Evolutionary conservation across 1,284 basidiomycete genomes (phyloP), one percentile per base, ranked within the genome.

Genomic region (Thelephora terrestris): DNA sequence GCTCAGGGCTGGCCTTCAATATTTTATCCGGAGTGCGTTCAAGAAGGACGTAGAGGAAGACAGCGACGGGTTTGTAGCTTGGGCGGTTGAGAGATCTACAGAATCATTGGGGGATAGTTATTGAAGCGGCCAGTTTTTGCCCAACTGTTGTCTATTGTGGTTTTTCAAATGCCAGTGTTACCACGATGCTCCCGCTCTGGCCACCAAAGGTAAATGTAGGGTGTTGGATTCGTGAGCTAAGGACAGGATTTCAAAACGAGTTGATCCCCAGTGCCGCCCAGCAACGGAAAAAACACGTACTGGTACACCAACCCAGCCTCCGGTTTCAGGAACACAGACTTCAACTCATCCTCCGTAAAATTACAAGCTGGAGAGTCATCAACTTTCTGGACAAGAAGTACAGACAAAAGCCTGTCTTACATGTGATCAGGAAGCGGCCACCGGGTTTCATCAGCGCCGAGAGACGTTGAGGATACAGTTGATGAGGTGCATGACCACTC

Each of bases 291-390:
- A 16, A 17, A 12, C 12, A 69, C 81, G 55, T 56, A 89, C 85
- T 82, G 78, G 58, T 79, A 86, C 23, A 60, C 51, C 23, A 89
- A 60, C 10, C 73, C 71, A 10, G 76, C 76, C 9, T 68, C 71
- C 7, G 63, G 56, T 2, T 63, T 69, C 3, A 64, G 66, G 58
- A 93, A 91, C 43, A 64, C 73, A 1, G 66, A 57, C 52, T 71
- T 76, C 35, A 95, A 64, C 60, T 95, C 92, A 0, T 81, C 76
- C 55, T 90, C 81, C 0, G 91, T 95, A 60, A 92, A 95, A 61
- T 95, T 95, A 61, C 91, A 94, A 6, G 86, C 83, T 87, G 50
- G 5, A 37, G n/a, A 5, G n/a, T 14, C 43, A 44, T 27, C 29
- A 48, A 23, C 17, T 20, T 4, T 5, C 18, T 23, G 48, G 18